phyloP scores from a whole-genome alignment of 1,139 yeast genomes.

The Saccharomyces uvarum region DNA sequence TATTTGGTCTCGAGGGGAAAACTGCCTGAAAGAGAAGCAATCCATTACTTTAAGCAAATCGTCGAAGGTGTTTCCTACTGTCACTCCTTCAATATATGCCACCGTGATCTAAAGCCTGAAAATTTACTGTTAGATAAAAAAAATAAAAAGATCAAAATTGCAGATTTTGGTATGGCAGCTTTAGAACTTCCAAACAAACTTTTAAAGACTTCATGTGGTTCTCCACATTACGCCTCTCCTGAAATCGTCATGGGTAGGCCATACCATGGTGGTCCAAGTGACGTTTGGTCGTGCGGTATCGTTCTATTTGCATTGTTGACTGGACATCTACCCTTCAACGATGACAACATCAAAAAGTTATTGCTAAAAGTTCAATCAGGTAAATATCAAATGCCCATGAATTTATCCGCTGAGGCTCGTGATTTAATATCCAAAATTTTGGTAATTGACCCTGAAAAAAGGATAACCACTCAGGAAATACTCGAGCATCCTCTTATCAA shows the following conservation, averaged over 20 bases:
- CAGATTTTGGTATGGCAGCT: slow-evolving; percentile 87
- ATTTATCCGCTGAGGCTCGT: slow-evolving; percentile 70
- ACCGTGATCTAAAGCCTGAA: slow-evolving; percentile 76
- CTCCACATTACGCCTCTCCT: slow-evolving; percentile 85
- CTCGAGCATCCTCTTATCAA: slow-evolving; percentile 69
- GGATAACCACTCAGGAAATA: slow-evolving; percentile 71
- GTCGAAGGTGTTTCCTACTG: slow-evolving; percentile 75
- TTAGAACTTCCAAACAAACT: slow-evolving; percentile 63
- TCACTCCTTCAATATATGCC: slow-evolving; percentile 74
- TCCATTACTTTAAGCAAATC: slow-evolving; percentile 67
- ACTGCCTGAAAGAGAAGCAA: slow-evolving; percentile 65
- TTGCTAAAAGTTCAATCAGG: slow-evolving; percentile 71
- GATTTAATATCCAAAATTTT: slow-evolving; percentile 81
- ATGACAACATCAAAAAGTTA: slow-evolving; percentile 64
- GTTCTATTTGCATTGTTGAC: slow-evolving; percentile 69
- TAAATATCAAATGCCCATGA: slow-evolving; percentile 62
- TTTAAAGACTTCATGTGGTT: slow-evolving; percentile 74
- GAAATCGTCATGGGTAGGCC: slow-evolving; percentile 72
- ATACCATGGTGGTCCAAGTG: slow-evolving; percentile 78
- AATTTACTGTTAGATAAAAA: slow-evolving; percentile 57
- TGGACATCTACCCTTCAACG: slow-evolving; percentile 77
- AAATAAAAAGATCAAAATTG: slow-evolving; percentile 62
- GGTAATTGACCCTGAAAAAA: slow-evolving; percentile 65
- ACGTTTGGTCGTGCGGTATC: slow-evolving; percentile 83
- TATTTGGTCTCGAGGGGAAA: slow-evolving; percentile 74